Conservation (phyloP, 2,329 filamentous ascomycete species). For the Paramyrothecium roridum region DNA sequence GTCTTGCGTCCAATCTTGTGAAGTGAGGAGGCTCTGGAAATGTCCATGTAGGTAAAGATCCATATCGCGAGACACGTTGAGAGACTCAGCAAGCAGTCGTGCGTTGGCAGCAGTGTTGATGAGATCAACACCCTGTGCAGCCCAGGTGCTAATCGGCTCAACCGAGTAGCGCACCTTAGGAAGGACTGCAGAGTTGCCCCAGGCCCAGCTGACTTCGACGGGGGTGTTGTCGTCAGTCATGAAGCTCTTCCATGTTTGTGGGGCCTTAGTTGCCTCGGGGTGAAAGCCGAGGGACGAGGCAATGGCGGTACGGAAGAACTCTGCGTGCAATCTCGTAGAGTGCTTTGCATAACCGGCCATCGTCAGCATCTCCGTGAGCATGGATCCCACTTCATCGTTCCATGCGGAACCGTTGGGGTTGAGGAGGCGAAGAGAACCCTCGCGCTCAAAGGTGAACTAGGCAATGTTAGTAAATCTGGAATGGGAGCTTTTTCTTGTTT, state of each 20-base stretch:
- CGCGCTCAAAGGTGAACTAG: too few relatives aligned
- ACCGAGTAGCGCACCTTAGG: slow-evolving; percentile 28
- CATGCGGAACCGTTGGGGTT: too few relatives aligned
- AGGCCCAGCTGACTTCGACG: slow-evolving; percentile 35
- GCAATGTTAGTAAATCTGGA: too few relatives aligned
- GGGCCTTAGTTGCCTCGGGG: too few relatives aligned
- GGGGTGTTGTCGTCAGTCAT: slow-evolving; percentile 36
- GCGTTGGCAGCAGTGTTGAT: slow-evolving; percentile 13
- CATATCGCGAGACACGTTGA: slow-evolving; percentile 8
- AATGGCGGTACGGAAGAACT: too few relatives aligned
- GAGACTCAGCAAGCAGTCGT: not conserved
- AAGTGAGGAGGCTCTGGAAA: not conserved
- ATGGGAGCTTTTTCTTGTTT: too few relatives aligned
- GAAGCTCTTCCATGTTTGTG: slow-evolving; percentile 29
- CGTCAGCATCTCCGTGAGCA: too few relatives aligned
- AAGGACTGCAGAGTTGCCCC: slow-evolving; percentile 8
- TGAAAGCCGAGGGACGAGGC: too few relatives aligned
- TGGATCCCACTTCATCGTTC: too few relatives aligned
- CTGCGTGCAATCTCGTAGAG: too few relatives aligned
- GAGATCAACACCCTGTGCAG: slow-evolving; percentile 20
- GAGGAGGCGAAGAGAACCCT: too few relatives aligned
- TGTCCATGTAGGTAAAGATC: slow-evolving; percentile 8
- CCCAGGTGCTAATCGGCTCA: slow-evolving; percentile 24
- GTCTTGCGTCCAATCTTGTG: not conserved
- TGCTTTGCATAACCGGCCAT: too few relatives aligned